Conservation (phyloP, 1,139 yeast genomes). For the Taphrina confusa region DNA sequence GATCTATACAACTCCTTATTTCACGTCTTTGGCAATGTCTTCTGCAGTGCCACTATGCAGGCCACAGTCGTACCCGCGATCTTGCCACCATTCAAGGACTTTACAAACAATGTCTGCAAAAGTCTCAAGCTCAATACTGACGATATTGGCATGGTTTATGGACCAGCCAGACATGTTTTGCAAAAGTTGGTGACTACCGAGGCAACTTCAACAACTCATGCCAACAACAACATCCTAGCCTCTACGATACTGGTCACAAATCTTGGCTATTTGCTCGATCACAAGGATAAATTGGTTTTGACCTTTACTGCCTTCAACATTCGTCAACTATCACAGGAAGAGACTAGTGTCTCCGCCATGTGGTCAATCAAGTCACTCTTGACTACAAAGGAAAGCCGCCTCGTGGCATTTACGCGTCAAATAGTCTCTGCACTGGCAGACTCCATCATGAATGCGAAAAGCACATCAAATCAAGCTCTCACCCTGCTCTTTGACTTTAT, state of each 20-base stretch:
- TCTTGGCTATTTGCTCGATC: constrained; percentile 10
- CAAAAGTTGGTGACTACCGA: constrained; percentile 10
- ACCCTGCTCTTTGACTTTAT: constrained; percentile 3
- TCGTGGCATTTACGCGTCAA: neutral
- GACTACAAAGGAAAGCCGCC: neutral
- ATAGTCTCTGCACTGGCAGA: neutral
- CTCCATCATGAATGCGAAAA: neutral
- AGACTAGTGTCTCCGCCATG: constrained; percentile 3
- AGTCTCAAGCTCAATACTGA: neutral
- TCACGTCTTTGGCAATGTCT: constrained; percentile 55
- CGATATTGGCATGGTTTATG: constrained; percentile 25
- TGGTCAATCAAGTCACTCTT: constrained; percentile 11
- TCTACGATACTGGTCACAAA: constrained; percentile 14
- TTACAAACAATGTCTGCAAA: constrained; percentile 13
- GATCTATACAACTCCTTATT: constrained; percentile 73
- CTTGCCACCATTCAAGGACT: constrained; percentile 31
- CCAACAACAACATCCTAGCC: constrained; percentile 26
- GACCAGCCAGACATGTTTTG: constrained; percentile 18
- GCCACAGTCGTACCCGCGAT: constrained; percentile 29
- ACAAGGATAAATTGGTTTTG: constrained; percentile 3
- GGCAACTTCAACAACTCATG: neutral
- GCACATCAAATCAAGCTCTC: neutral
- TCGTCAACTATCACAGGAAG: constrained; percentile 4
- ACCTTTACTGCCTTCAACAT: neutral
- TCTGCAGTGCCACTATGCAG: constrained; percentile 18